A percentile compares a stretch with the other conserved stretches of the same genome.
Conservation (phyloP, 176 grass and related monocot genomes). For the Cenchrus fungigraminus region DNA sequence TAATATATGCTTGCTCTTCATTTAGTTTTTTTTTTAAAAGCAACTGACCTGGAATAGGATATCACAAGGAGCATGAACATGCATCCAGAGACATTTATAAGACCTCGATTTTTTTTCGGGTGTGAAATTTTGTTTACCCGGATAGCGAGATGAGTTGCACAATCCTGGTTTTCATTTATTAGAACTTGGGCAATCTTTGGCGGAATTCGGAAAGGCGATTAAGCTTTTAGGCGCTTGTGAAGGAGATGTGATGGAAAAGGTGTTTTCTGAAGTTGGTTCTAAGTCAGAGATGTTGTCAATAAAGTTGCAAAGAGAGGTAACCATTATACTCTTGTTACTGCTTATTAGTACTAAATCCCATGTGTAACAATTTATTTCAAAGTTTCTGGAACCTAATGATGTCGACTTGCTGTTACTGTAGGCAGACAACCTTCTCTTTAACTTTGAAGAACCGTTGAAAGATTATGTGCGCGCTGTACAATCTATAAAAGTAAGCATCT, state of each 20-base stretch:
- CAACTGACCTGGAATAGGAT: neutral
- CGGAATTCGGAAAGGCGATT: constrained; percentile 92
- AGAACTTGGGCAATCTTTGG: constrained; percentile 95
- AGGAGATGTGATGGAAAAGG: constrained; percentile 87
- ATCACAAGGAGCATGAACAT: constrained; percentile 14
- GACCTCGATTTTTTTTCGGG: constrained; percentile 18
- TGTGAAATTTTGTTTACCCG: constrained; percentile 35
- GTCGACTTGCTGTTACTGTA: constrained; percentile 42
- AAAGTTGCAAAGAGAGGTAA: constrained; percentile 96
- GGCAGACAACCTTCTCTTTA: constrained; percentile 93
- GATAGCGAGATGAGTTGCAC: constrained; percentile 31
- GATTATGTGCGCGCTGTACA: constrained; percentile 92
- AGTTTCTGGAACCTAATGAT: constrained; percentile 32
- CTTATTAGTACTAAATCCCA: constrained; percentile 31
- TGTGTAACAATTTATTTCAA: constrained; percentile 36
- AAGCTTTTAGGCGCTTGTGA: constrained; percentile 94
- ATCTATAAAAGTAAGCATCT: constrained; percentile 80
- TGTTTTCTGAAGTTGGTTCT: constrained; percentile 93
- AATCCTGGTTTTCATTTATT: constrained; percentile 33
- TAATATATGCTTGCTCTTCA: constrained; percentile 1
- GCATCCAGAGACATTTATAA: neutral
- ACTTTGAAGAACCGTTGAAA: constrained; percentile 97
- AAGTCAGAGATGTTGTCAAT: constrained; percentile 91
- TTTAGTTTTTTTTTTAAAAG: neutral
- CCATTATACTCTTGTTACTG: constrained; percentile 13